Percentiles rank a stretch among this genome's conserved stretches.
phyloP scores from a whole-genome alignment of 352 stramenopile genomes.

The Phytophthora fragariaefolia region DNA sequence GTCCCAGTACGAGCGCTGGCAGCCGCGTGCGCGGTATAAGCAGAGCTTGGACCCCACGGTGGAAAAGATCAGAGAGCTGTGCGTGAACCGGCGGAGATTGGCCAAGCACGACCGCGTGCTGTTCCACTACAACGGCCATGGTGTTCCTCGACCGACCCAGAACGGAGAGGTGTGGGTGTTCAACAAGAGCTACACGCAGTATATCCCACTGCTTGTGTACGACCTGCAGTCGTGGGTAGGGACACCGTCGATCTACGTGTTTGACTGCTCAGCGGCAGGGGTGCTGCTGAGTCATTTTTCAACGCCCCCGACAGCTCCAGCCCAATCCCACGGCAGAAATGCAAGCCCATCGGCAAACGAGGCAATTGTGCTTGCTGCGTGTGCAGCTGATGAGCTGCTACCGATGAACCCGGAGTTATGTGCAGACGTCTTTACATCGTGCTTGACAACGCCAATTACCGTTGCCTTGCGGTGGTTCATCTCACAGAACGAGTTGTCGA shows the following conservation, averaged over 20 bases:
- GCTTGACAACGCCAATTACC: constrained; percentile 98
- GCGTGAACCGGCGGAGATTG: constrained; percentile 90
- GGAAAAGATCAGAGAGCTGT: constrained; percentile 96
- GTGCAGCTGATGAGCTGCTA: constrained; percentile 94
- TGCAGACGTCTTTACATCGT: constrained; percentile 99
- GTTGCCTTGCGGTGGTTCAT: constrained; percentile 99
- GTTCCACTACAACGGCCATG: constrained; percentile 99
- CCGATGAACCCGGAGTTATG: constrained; percentile 97
- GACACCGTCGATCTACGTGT: constrained; percentile 95
- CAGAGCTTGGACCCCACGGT: constrained; percentile 97
- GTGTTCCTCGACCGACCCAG: constrained; percentile 95
- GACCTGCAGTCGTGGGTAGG: constrained; percentile 96
- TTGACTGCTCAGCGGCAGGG: constrained; percentile 98
- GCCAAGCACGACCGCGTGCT: constrained; percentile 96
- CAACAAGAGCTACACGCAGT: constrained; percentile 99
- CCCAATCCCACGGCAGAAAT: constrained; percentile 28
- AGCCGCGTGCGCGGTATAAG: constrained; percentile 94
- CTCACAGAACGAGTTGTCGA: constrained; percentile 91
- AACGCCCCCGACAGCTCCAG: constrained; percentile 34
- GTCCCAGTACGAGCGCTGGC: constrained; percentile 97
- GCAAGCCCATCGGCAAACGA: constrained; percentile 62
- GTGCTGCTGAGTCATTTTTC: constrained; percentile 96
- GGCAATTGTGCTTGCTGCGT: constrained; percentile 97
- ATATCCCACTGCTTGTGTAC: constrained; percentile 98
- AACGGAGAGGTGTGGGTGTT: constrained; percentile 99